Evolutionary conservation across 2,329 filamentous ascomycete genomes (phyloP).

Genomic region (Ambrosiella beaveri): DNA sequence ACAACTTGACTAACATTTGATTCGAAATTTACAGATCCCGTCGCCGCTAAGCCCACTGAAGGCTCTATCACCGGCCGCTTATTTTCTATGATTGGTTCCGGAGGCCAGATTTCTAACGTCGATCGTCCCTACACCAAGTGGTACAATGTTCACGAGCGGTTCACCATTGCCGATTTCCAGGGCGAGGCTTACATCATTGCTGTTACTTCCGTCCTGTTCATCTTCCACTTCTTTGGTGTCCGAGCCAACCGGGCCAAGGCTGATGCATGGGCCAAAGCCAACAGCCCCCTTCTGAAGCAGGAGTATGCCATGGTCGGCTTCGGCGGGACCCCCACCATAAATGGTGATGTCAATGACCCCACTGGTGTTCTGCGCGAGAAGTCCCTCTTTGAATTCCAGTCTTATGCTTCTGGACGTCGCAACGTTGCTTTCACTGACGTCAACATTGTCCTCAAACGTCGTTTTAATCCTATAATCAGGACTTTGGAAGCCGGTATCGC

Average conservation of each 20-base stretch:
- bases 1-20: neutral
- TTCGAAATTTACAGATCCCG: neutral
- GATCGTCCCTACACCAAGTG: conserved; percentile 68
- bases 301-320: conserved; percentile 87
- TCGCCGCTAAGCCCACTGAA: conserved; percentile 6
- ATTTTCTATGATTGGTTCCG: conserved; percentile 7
- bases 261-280: conserved; percentile 59
- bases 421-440: conserved; percentile 86
- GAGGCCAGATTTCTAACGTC: conserved; percentile 26
- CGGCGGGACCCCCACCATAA: conserved; percentile 32
- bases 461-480: conserved; percentile 59
- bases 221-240: conserved; percentile 67
- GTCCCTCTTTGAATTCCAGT: conserved; percentile 67
- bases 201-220: conserved; percentile 55
- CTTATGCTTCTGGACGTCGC: conserved; percentile 79
- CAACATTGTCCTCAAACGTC: conserved; percentile 63
- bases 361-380: conserved; percentile 59
- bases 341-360: conserved; percentile 23
- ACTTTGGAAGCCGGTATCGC: conserved; percentile 48
- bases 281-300: conserved; percentile 51
- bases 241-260: conserved; percentile 65
- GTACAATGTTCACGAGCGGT: conserved; percentile 93
- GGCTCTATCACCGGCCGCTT: conserved; percentile 2
- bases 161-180: conserved; percentile 68
- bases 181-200: conserved; percentile 69